Conservation (phyloP, 2,329 filamentous ascomycete genomes). For the Huntiella abstrusa region DNA sequence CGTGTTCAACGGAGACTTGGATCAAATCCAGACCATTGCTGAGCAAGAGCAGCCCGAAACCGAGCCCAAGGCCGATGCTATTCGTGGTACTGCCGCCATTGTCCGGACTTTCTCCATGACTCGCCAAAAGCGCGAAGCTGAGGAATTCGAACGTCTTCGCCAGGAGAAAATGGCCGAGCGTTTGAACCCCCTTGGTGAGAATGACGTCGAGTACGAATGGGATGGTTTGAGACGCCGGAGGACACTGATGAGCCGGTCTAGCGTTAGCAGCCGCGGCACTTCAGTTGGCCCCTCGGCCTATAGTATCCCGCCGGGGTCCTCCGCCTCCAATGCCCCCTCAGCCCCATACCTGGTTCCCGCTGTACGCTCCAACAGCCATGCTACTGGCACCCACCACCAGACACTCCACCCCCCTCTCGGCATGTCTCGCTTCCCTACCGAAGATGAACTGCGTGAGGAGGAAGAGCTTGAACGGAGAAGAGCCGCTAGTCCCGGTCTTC, state of each 20-base stretch:
- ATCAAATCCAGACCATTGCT: conserved; percentile 87
- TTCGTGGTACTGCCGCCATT: conserved; percentile 77
- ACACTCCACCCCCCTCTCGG: conserved; percentile 56
- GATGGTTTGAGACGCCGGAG: conserved; percentile 69
- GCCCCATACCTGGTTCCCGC: background rate
- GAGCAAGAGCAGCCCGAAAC: conserved; percentile 92
- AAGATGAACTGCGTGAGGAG: conserved; percentile 39
- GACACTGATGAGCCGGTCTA: conserved; percentile 17
- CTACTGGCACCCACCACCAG: conserved; percentile 1
- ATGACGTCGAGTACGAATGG: conserved; percentile 57
- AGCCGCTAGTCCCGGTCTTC: conserved; percentile 21
- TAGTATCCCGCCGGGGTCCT: conserved; percentile 6
- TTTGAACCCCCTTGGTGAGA: conserved; percentile 62
- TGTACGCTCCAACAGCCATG: conserved; percentile 16
- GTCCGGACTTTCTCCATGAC: conserved; percentile 62
- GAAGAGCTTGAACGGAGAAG: conserved; percentile 19
- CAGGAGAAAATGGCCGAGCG: conserved; percentile 56
- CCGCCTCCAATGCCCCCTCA: conserved; percentile 1
- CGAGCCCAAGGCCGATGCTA: conserved; percentile 89
- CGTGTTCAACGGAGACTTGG: conserved; percentile 78
- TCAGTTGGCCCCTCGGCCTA: conserved; percentile 6
- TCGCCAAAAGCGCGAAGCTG: conserved; percentile 58
- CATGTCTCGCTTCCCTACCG: conserved; percentile 65
- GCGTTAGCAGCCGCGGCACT: conserved; percentile 14
- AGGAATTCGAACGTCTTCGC: conserved; percentile 59